Base-by-base conservation (phyloP, 2,329 filamentous ascomycete genomes). In the Chaetomiaceae sp. region DNA sequence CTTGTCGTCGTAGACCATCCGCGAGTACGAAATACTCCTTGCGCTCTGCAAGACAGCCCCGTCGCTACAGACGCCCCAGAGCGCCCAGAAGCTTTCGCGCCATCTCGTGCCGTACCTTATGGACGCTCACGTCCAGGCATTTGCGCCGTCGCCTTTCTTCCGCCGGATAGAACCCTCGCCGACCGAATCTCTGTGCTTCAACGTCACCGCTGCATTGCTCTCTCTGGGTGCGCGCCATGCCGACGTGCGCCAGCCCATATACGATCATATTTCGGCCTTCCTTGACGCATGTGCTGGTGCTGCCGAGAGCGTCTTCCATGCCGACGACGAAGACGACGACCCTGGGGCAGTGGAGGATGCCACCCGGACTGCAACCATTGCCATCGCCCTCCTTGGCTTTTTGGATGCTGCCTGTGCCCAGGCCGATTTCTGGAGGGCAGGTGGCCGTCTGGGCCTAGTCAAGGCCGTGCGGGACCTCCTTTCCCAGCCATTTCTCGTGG, bases 31-130 rank as follows among this genome's bases (percentile, higher is more conserved):
- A 68, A 87, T 95, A 47, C 78, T 99, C 21, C 73, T 97, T 21
- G 89, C 93, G 38, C 77, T 99, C 21, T 97, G 92, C 74, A 92
- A 91, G 70, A 89, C 92, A 47, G 89, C 91, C 3, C 86, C 89
- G 4, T 78, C 82, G 20, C 77, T 97, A 21, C 77, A 83, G 46
- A 83, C 82, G 40, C 68, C 73, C 37, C 81, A 88, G 54, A 86
- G 87, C 63, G 91, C 90, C 23, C 82, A 87, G 62, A 86, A 83
- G 61, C 80, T 99, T 34, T 80, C 85, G n/a, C 75, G 78, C 30
- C 90, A 95, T 60, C 73, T 99, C 35, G 79, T 84, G 7, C 86
- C 86, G 5, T 97, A 97, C 67, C 79, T 97, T 12, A 82, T 90
- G 59, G 89, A 96, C 66, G 86, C 88, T 4, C 88, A 92, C 63